Evolutionary conservation across 129 eudicot species (phyloP), one percentile per base, ranked within the genome.

Genomic region (Erigeron canadensis): DNA sequence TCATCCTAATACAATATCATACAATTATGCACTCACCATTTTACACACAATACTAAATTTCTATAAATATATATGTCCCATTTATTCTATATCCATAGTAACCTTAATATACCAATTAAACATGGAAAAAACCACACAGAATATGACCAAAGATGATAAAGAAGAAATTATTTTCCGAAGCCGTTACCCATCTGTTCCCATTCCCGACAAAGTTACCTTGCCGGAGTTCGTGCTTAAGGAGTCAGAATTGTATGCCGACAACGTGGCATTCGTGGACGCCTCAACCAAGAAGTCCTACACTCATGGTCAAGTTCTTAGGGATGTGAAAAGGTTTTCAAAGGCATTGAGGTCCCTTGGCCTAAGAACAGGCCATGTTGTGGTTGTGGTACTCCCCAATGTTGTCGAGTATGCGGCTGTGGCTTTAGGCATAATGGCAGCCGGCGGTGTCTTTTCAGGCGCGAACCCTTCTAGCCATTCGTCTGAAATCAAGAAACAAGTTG

Each of bases 351-450:
- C 99, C 1, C 87, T 95, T 10, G 99, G 99, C 45, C 63, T 90
- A 11, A 84, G 91, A 68, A 90, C 82, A 8, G 99, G 97, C 45
- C 86, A 81, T 38, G 97, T 90, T 11, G 97, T 86, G 71, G 81
- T 95, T 69, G 99, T 95, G 7, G 83, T 84, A 8, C 91, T 95
- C 8, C 97, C 99, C 0, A 95, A 95, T 46, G 80, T 90, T 0
- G 84, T 84, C 0, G 97, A 95, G 66, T 90, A 95, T 58, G 94
- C 86, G 0, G 81, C 84, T 23, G 84, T 95, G 46, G 99, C 99
- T 34, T 82, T 95, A 0, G 99, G 99, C 6, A 90, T 95, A 44
- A 95, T 95, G 99, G 86, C 88, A 0, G 96, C 97, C n/a, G 94
- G 99, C 18, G 93, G 96, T 7, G 83, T 95, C 5, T 88, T 95